Conservation (phyloP, 495 filamentous ascomycete species). For the Glarea lozoyensis region DNA sequence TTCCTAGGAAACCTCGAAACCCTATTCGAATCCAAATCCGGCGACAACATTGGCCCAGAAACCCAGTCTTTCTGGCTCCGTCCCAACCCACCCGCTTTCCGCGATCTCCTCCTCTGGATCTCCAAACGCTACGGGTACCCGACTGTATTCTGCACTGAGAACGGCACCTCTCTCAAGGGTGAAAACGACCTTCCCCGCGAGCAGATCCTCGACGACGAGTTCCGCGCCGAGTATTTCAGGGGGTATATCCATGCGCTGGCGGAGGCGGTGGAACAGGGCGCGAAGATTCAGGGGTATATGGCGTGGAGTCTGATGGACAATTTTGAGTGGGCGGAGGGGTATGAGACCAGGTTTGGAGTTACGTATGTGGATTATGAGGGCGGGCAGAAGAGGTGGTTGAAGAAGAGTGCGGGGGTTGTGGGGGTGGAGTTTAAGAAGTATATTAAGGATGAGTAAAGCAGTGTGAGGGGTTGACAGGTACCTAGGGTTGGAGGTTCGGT, state of each 20-base stretch:
- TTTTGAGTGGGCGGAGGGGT: constrained; percentile 68
- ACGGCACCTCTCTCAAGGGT: constrained; percentile 67
- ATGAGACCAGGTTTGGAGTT: constrained; percentile 73
- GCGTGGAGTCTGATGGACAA: constrained; percentile 78
- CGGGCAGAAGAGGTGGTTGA: constrained; percentile 65
- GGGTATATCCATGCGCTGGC: constrained; percentile 67
- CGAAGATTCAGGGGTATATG: constrained; percentile 64
- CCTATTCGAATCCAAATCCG: constrained; percentile 56
- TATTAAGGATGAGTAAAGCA: constrained; percentile 37
- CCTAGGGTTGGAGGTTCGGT: not conserved
- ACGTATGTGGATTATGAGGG: constrained; percentile 70
- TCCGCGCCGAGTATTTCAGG: constrained; percentile 64
- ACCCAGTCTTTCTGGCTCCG: constrained; percentile 71
- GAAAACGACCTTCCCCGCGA: constrained; percentile 67
- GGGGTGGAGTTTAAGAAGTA: constrained; percentile 50
- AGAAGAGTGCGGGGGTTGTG: constrained; percentile 66
- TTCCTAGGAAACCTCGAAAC: constrained; percentile 63
- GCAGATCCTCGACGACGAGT: constrained; percentile 63
- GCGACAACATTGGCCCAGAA: constrained; percentile 61
- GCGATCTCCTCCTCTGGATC: constrained; percentile 69
- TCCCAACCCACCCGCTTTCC: constrained; percentile 62
- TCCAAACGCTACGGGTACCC: constrained; percentile 65
- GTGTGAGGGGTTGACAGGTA: not conserved
- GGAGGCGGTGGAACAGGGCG: constrained; percentile 58
- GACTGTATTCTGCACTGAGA: constrained; percentile 76